phyloP scores from a whole-genome alignment of 139 green algal genomes.

The Micractinium conductrix region DNA sequence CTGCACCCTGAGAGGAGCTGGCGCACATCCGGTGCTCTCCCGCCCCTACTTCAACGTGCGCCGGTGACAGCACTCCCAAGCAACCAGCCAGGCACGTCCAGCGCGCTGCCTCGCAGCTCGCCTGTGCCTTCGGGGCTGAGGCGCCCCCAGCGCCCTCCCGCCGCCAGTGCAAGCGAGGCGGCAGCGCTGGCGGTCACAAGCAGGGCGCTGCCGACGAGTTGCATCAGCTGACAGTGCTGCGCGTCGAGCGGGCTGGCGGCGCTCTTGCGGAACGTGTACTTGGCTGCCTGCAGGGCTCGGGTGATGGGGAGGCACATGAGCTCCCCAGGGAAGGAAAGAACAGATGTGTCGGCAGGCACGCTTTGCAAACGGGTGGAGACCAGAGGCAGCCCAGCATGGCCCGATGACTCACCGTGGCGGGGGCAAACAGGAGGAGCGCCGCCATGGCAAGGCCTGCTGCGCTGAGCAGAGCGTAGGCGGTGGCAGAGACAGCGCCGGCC shows the following conservation, averaged over 20 bases:
- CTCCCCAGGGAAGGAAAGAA: background rate
- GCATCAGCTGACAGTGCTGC: slow-evolving; percentile 10
- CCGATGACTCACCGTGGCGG: background rate
- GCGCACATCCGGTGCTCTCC: too few species aligned
- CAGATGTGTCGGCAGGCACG: background rate
- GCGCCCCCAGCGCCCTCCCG: background rate
- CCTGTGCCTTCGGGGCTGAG: background rate
- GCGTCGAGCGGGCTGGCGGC: background rate
- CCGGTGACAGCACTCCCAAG: too few species aligned
- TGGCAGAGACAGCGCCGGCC: background rate
- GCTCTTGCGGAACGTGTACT: background rate
- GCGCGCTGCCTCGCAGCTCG: too few species aligned
- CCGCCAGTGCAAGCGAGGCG: background rate
- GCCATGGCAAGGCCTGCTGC: background rate
- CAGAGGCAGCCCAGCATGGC: background rate
- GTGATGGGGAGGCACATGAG: background rate
- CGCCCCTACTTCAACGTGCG: too few species aligned
- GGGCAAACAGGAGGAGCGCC: background rate
- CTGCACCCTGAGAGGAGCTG: background rate
- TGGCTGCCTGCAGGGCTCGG: background rate
- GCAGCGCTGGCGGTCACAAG: background rate
- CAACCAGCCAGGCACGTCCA: too few species aligned
- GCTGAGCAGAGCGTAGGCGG: background rate
- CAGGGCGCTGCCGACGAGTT: background rate
- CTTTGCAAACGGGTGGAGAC: background rate